phyloP scores from a whole-genome alignment of 164 flowering plant species.

The Saururus chinensis region DNA sequence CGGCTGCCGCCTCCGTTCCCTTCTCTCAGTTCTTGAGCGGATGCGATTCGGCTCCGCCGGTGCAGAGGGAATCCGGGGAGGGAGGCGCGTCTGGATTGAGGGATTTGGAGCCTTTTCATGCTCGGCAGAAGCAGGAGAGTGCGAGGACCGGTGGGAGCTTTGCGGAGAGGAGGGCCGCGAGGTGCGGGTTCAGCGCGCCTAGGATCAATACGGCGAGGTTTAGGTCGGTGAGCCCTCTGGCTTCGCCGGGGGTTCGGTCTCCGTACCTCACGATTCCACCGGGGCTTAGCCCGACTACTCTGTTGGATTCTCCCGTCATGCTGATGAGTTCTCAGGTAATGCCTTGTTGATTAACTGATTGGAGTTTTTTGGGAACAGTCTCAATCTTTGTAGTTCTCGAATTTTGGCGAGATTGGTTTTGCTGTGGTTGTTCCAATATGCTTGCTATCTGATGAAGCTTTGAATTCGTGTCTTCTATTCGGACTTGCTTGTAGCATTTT shows the following conservation, averaged over 20 bases:
- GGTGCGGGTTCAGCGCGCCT: constrained; percentile 51
- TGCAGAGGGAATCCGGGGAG: not conserved
- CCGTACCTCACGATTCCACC: constrained; percentile 60
- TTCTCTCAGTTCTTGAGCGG: not conserved
- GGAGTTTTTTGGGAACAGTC: no score
- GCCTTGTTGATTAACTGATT: not conserved
- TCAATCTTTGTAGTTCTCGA: no score
- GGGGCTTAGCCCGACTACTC: constrained; percentile 58
- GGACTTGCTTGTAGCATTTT: no score
- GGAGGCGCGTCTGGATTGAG: not conserved
- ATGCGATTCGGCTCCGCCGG: no score
- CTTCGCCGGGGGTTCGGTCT: constrained; percentile 26
- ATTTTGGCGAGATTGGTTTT: no score
- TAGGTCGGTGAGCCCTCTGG: constrained; percentile 26
- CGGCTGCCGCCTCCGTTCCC: not conserved
- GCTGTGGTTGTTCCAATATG: no score
- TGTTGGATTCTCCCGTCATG: constrained; percentile 73
- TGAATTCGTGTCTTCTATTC: no score
- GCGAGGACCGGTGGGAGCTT: constrained; percentile 19
- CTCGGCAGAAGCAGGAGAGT: constrained; percentile 1
- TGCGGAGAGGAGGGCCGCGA: constrained; percentile 67
- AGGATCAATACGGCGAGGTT: constrained; percentile 35
- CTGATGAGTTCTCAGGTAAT: constrained; percentile 55
- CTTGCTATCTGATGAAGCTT: no score
- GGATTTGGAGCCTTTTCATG: no score